phyloP scores from a whole-genome alignment of 805 yeast species.

The Wickerhamiella kurtzmanii region DNA sequence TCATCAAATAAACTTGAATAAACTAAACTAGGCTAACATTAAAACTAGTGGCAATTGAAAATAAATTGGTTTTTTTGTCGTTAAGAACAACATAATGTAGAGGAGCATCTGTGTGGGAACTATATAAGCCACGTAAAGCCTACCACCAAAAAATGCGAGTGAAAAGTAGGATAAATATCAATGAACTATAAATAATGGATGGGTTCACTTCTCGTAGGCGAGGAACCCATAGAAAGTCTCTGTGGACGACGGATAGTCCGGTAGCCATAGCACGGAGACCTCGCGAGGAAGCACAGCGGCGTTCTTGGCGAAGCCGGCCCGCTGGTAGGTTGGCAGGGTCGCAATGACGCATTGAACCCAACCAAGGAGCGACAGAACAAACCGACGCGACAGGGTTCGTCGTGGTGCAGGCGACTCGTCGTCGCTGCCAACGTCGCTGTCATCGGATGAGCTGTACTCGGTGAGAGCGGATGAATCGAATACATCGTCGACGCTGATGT shows the following conservation, averaged over 20 bases:
- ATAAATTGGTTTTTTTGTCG: too few relatives aligned
- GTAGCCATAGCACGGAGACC: conserved; percentile 8
- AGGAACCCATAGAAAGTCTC: conserved; percentile 14
- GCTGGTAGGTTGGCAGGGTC: conserved; percentile 16
- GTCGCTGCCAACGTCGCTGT: neutral
- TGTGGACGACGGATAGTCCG: conserved; percentile 19
- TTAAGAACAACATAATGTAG: too few relatives aligned
- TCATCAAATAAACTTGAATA: conserved; percentile 1
- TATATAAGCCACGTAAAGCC: too few relatives aligned
- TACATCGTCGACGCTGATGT: neutral
- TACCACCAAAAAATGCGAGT: neutral
- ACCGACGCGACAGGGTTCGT: neutral
- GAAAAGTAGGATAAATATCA: neutral
- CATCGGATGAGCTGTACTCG: neutral
- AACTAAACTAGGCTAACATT: neutral
- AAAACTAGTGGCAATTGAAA: neutral
- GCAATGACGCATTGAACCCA: conserved; percentile 16
- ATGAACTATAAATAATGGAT: neutral
- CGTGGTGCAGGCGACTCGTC: neutral
- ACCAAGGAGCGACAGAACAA: conserved; percentile 12
- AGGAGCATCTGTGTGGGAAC: too few relatives aligned
- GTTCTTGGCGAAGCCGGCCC: conserved; percentile 1
- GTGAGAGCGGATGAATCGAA: neutral
- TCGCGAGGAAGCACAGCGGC: neutral
- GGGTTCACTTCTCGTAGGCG: conserved; percentile 4